Conservation (phyloP, 495 filamentous ascomycete species). For the Tuber umbilicatum region DNA sequence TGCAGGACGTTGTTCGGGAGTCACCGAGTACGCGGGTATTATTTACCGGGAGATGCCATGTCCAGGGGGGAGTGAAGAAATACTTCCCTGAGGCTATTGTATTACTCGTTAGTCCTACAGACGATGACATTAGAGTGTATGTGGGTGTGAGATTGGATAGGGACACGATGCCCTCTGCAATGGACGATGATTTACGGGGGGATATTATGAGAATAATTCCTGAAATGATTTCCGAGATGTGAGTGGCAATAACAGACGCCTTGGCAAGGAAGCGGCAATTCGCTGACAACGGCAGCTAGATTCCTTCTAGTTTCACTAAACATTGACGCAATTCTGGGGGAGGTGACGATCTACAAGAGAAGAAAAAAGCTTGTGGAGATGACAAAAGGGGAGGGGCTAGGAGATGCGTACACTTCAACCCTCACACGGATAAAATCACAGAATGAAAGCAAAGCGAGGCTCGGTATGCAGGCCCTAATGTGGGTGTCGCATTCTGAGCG, state of each 20-base stretch:
- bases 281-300: background rate
- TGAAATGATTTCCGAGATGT: background rate
- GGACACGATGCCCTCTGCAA: too few relatives aligned
- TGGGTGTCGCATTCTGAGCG: background rate
- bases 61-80: background rate
- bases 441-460: background rate
- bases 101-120: background rate
- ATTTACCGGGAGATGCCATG: background rate
- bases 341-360: background rate
- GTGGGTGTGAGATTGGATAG: background rate
- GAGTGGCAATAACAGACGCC: background rate
- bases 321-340: background rate
- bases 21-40: background rate
- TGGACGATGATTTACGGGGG: too few relatives aligned
- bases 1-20: background rate
- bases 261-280: background rate
- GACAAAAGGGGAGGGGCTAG: background rate
- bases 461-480: background rate
- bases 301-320: background rate
- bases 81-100: background rate
- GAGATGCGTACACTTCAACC: background rate
- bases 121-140: background rate
- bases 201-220: background rate
- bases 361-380: background rate
- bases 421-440: background rate